Conservation (phyloP, 2,329 filamentous ascomycete species). For the Botryotinia calthae region DNA sequence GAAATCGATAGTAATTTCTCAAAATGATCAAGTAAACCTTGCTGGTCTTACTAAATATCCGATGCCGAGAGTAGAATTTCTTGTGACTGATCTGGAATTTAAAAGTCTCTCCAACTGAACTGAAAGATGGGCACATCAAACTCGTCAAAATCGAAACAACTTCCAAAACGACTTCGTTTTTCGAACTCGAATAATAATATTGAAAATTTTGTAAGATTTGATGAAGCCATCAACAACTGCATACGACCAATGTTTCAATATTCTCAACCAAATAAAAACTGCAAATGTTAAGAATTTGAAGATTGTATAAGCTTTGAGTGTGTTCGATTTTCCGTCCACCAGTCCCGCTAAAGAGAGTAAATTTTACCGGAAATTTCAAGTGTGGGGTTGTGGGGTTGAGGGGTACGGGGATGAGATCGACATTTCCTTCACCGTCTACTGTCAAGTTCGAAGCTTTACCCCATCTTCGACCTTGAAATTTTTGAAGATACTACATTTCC, state of each 20-base stretch:
- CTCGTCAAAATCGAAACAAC: not conserved
- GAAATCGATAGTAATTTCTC: not conserved
- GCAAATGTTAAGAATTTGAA: too few species aligned
- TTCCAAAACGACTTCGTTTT: too few species aligned
- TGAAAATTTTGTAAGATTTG: too few species aligned
- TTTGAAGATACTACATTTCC: not conserved
- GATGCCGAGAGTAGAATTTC: not conserved
- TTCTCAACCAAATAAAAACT: too few species aligned
- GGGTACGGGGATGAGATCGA: not conserved
- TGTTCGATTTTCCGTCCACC: not conserved
- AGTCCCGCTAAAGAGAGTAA: not conserved
- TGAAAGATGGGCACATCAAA: not conserved
- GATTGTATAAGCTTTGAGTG: not conserved
- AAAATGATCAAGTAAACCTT: not conserved
- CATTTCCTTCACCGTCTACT: not conserved
- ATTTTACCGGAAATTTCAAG: not conserved
- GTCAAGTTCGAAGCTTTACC: not conserved
- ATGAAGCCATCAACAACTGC: too few species aligned
- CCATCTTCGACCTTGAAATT: not conserved
- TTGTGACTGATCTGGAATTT: not conserved
- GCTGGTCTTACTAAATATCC: not conserved
- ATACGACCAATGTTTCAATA: too few species aligned
- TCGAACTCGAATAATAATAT: too few species aligned
- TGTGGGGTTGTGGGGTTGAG: not conserved
- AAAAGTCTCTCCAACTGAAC: not conserved